Percentiles rank a stretch among this genome's conserved stretches.
Conservation (phyloP, 2,329 filamentous ascomycete species). For the Penicillium fuscoglaucum region DNA sequence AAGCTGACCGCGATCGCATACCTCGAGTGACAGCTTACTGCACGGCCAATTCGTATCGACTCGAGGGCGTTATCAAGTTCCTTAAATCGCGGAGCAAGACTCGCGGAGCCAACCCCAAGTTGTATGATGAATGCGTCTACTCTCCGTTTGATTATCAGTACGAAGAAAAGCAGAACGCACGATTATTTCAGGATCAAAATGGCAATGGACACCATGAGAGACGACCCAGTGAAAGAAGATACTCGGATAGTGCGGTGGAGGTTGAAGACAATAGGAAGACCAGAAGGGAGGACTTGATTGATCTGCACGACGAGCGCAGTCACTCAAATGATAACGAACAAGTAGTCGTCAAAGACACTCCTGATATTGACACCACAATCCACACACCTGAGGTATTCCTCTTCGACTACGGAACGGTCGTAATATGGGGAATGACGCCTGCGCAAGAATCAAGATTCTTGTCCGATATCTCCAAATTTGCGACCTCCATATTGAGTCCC, state of each 20-base stretch:
- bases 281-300: slow-evolving; percentile 62
- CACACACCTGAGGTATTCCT: slow-evolving; percentile 94
- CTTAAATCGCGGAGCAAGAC: slow-evolving; percentile 79
- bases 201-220: slow-evolving; percentile 36
- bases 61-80: slow-evolving; percentile 86
- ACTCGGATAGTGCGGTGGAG: slow-evolving; percentile 67
- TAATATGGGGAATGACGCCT: slow-evolving; percentile 97
- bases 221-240: slow-evolving; percentile 62
- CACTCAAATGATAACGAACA: slow-evolving; percentile 30
- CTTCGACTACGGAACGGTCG: slow-evolving; percentile 95
- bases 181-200: slow-evolving; percentile 29
- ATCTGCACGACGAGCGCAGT: slow-evolving; percentile 53
- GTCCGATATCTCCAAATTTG: slow-evolving; percentile 92
- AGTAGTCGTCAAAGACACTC: slow-evolving; percentile 38
- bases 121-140: slow-evolving; percentile 98
- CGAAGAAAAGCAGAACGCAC: slow-evolving; percentile 41
- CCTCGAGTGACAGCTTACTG: slow-evolving; percentile 96
- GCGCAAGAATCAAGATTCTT: slow-evolving; percentile 86
- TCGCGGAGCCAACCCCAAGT: slow-evolving; percentile 79
- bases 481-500: slow-evolving; percentile 80
- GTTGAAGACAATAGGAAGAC: slow-evolving; percentile 60
- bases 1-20: slow-evolving; percentile 82
- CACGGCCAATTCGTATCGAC: slow-evolving; percentile 85
- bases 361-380: slow-evolving; percentile 81
- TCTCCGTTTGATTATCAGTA: slow-evolving; percentile 82